Base-by-base conservation (phyloP, 345 rosid genomes). In the Eucalyptus viminalis region DNA sequence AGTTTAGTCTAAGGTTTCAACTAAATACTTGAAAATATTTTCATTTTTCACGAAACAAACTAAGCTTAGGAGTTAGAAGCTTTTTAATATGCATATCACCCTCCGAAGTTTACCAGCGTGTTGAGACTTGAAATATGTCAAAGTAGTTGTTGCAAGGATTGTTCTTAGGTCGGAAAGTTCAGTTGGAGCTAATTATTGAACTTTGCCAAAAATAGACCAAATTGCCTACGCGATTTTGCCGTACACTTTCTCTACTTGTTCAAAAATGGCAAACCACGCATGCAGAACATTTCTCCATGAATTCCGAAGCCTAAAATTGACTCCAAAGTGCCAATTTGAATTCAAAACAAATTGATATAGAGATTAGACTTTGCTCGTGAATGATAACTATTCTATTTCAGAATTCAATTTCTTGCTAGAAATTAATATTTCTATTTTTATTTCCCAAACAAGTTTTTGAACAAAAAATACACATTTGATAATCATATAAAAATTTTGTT, bases 401-500 rank as follows among this genome's bases (percentile, higher is more conserved):
- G 0, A 53, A 53, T 7, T 53, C 2, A 19, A 19, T 53, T 53
- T 53, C 56, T 19, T 53, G 10, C 5, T 53, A 53, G 0, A 7
- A 53, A 19, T 53, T 1, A 53, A 53, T 53, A 53, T 53, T 53
- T 53, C 10, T 53, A 53, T 53, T 53, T 53, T 53, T 53, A 53
- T 3, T 53, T 53, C 10, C 2, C 56, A 53, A 53, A 53, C 9
- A 3, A 53, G 10, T 53, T 53, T 53, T 3, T 53, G 9, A 53
- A 53, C 24, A 53, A 53, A 53, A 53, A 53, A 7, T 53, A 53
- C 24, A 8, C 24, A 1, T 53, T 53, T 53, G 10, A 53, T 53
- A 53, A 53, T 53, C 56, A 53, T 53, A 53, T 53, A 53, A 53
- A 53, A 19, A 7, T 53, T 53, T 0, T 53, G 1, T 53, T 53